A percentile compares a stretch with the other conserved stretches of the same genome.
Conservation (phyloP, 139 green algal genomes). For the Micractinium conductrix region DNA sequence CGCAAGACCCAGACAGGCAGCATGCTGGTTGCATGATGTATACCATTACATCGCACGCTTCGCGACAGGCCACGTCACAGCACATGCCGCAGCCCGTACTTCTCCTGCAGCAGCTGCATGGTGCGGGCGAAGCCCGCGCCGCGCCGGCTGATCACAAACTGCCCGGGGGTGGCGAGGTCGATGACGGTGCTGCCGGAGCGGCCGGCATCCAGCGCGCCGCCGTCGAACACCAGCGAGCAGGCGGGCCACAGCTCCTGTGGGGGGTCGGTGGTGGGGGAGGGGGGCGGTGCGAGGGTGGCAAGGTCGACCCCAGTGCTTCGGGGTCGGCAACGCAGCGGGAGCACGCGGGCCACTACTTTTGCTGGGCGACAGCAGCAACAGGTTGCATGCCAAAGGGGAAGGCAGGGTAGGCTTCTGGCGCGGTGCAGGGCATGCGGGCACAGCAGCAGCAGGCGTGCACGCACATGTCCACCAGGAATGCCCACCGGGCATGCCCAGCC, state of each 20-base stretch:
- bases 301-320: neutral
- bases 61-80: too few relatives aligned
- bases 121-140: slow-evolving; percentile 40
- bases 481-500: neutral
- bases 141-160: slow-evolving; percentile 55
- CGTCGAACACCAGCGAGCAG: slow-evolving; percentile 74
- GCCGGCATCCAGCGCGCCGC: slow-evolving; percentile 40
- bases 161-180: slow-evolving; percentile 56
- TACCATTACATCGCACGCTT: too few relatives aligned
- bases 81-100: slow-evolving; percentile 31
- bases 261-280: too few relatives aligned
- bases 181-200: slow-evolving; percentile 74
- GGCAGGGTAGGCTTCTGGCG: too few relatives aligned
- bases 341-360: too few relatives aligned
- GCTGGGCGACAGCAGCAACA: too few relatives aligned
- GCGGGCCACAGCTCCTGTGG: slow-evolving; percentile 60
- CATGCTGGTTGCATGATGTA: too few relatives aligned
- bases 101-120: slow-evolving; percentile 32
- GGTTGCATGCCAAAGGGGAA: too few relatives aligned
- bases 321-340: too few relatives aligned
- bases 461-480: neutral
- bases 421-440: too few relatives aligned
- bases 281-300: neutral
- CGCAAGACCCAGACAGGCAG: too few relatives aligned
- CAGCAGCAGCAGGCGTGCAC: neutral